Percentiles rank a stretch among this genome's conserved stretches.
Evolutionary conservation across 306 rosid species (phyloP).

Genomic region (Cicer chorassanicum): DNA sequence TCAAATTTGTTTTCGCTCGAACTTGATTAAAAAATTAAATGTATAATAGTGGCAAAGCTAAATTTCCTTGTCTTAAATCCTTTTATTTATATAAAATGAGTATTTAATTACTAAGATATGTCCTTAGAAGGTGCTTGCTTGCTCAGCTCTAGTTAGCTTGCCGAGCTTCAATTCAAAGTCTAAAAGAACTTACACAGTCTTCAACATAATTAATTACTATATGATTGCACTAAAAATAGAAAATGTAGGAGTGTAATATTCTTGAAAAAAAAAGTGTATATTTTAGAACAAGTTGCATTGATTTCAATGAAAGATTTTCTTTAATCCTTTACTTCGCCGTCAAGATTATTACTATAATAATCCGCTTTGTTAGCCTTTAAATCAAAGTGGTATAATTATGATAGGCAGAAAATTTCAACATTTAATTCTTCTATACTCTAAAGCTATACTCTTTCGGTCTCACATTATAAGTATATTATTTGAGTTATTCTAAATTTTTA

Average conservation of each 20-base stretch:
- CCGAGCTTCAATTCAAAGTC: slow-evolving; percentile 29
- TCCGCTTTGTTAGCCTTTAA: slow-evolving; percentile 3
- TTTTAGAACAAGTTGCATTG: slow-evolving; percentile 34
- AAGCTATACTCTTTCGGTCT: background rate
- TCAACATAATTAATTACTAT: slow-evolving; percentile 26
- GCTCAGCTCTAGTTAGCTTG: background rate
- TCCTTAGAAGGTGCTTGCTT: background rate
- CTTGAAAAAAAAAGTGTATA: no score
- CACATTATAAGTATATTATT: no score
- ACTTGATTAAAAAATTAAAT: no score
- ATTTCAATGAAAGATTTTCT: slow-evolving; percentile 40
- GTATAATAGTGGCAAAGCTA: background rate
- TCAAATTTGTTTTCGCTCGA: no score
- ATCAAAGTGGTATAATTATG: background rate
- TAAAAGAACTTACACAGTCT: slow-evolving; percentile 18
- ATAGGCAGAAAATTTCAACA: slow-evolving; percentile 26
- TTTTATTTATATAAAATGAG: background rate
- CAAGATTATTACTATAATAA: slow-evolving; percentile 45
- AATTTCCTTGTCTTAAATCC: background rate
- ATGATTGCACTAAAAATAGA: slow-evolving; percentile 35
- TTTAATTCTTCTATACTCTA: slow-evolving; percentile 19
- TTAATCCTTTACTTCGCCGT: slow-evolving; percentile 27
- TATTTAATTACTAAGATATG: background rate
- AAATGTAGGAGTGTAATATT: background rate
- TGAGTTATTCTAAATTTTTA: no score